Evolutionary conservation across 2,329 filamentous ascomycete species (phyloP), one percentile per base, ranked within the genome.

Genomic region (Pyrenochaeta sp.): DNA sequence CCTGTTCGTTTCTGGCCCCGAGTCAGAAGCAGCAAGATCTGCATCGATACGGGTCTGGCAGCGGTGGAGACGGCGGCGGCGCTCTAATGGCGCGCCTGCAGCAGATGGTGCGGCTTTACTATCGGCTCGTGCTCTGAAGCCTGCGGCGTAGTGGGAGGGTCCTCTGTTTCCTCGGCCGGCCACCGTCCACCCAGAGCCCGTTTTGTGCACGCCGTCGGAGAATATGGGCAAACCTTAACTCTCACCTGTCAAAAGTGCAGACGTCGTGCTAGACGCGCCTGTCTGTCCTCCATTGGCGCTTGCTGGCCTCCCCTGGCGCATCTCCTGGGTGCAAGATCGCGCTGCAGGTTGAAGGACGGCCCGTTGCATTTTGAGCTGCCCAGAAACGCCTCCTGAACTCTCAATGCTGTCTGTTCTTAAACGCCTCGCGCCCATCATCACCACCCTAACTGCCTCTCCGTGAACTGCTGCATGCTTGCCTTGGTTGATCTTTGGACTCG

Each of bases 301-400:
- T 61, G 56, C 68, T 63, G 58, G 64, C 67, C 61, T 61, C 61
- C 61, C 64, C 66, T 68, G 68, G 58, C 57, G 49, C 55, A 44
- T 30, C 61, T 52, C 53, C 63, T 65, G 51, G 57, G 55, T 66
- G 67, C 64, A 68, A 65, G 69, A 70, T 66, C 60, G 63, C 64
- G 65, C 60, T 64, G 66, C 65, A 68, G 69, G 68, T 57, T 63
- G 65, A 54, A 69, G 65, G 65, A 74, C 73, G 72, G 73, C 71
- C 73, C 73, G 73, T 74, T 75, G 73, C 72, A 75, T 69, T 61
- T 63, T 71, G 61, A 65, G 64, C 64, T 65, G 68, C 63, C 71
- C 58, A 66, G 64, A 59, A 71, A 68, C 69, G 69, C 69, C 67
- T 68, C 63, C 66, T 58, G 64, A 45, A 58, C 56, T 51, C 54